phyloP scores from a whole-genome alignment of 139 green algal genomes.

The Tetraselmis striata region DNA sequence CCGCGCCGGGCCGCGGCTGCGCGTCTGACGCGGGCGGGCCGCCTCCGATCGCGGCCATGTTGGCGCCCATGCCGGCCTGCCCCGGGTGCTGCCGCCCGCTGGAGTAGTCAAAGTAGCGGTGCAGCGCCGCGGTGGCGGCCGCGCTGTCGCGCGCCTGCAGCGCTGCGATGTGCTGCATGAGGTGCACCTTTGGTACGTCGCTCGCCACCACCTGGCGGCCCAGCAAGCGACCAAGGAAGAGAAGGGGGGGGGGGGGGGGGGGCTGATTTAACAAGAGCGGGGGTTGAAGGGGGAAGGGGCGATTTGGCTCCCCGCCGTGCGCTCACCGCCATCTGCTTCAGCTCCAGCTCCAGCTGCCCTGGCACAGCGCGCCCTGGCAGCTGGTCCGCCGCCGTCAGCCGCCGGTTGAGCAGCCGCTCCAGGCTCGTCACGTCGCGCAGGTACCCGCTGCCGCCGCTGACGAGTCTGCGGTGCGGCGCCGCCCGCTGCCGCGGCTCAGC shows the following conservation, averaged over 20 bases:
- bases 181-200: background rate
- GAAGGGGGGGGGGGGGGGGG: too few relatives aligned
- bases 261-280: too few relatives aligned
- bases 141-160: slow-evolving; percentile 30
- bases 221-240: too few relatives aligned
- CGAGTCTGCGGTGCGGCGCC: too few relatives aligned
- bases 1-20: background rate
- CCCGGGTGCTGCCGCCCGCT: background rate
- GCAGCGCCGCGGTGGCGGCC: slow-evolving; percentile 23
- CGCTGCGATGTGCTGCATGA: slow-evolving; percentile 4
- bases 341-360: background rate
- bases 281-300: too few relatives aligned
- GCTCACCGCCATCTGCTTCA: background rate
- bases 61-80: slow-evolving; percentile 19
- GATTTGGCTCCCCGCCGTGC: too few relatives aligned
- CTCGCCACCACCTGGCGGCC: background rate
- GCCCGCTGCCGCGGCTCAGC: too few relatives aligned
- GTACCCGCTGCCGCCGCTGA: background rate
- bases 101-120: slow-evolving; percentile 22
- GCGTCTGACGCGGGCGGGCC: background rate
- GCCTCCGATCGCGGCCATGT: slow-evolving; percentile 9
- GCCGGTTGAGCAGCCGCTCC: background rate
- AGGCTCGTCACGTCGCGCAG: background rate
- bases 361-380: background rate
- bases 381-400: background rate